These are phyloP conservation scores for Coriaria nepalensis DNA, from an alignment of 306 rosid species.

Conservation along the genomic window DNA sequence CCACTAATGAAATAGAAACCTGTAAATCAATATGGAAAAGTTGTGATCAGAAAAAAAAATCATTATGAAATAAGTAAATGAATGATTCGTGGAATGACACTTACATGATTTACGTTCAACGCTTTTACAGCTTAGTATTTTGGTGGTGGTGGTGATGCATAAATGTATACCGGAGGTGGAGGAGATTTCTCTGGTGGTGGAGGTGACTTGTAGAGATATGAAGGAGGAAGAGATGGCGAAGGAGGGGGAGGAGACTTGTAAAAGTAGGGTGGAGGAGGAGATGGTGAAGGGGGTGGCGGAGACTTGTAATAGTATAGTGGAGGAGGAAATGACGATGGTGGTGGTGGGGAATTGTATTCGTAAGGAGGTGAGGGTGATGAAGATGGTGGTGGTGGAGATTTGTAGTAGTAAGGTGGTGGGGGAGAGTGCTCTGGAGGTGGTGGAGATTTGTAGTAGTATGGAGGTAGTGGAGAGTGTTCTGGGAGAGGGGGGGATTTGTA, in stretches of 20 bases:
- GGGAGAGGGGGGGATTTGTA: slow-evolving; percentile 8
- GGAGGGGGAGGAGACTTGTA: slow-evolving; percentile 40
- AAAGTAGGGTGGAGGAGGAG: slow-evolving; percentile 26
- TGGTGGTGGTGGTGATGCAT: slow-evolving; percentile 55
- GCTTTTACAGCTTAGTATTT: slow-evolving; percentile 24
- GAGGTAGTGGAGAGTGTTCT: slow-evolving; percentile 9
- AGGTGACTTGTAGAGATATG: slow-evolving; percentile 39
- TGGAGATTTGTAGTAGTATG: slow-evolving; percentile 20
- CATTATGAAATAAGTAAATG: not conserved
- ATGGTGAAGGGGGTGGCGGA: slow-evolving; percentile 26
- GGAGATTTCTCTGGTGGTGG: slow-evolving; percentile 51
- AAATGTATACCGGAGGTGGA: slow-evolving; percentile 44
- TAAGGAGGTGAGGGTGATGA: slow-evolving; percentile 19
- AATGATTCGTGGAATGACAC: slow-evolving; percentile 13
- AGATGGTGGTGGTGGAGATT: slow-evolving; percentile 26
- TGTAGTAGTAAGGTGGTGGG: slow-evolving; percentile 24
- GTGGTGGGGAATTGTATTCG: slow-evolving; percentile 33
- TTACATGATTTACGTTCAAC: slow-evolving; percentile 39
- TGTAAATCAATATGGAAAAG: slow-evolving; percentile 13
- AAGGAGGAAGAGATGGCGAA: slow-evolving; percentile 25
- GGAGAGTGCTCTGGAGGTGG: slow-evolving; percentile 22
- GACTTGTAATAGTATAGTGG: slow-evolving; percentile 19
- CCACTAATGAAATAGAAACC: slow-evolving; percentile 47
- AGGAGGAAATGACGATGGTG: slow-evolving; percentile 13
- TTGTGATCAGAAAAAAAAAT: not conserved